These are phyloP conservation scores for Cladosporium velox DNA, from an alignment of 2,329 filamentous ascomycete genomes.

Conservation along the genomic window DNA sequence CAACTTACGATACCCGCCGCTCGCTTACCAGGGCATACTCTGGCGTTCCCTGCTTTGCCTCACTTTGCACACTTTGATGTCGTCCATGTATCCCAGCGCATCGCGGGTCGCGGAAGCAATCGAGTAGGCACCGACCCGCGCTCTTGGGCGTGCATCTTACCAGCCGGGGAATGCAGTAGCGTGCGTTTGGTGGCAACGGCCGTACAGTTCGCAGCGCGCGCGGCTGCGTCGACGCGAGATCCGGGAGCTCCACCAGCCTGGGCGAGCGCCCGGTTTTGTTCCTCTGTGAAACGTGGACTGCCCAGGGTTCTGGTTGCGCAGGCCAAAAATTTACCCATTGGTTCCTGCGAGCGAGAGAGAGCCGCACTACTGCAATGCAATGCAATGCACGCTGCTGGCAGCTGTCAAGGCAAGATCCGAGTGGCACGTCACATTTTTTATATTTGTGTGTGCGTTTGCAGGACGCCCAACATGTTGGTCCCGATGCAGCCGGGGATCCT, in stretches of 20 bases:
- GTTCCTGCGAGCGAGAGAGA: neutral
- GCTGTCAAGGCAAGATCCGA: neutral
- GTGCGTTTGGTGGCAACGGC: slow-evolving; percentile 17
- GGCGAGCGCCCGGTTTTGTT: slow-evolving; percentile 10
- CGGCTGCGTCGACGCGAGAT: slow-evolving; percentile 9
- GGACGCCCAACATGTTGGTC: neutral
- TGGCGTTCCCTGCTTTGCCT: neutral
- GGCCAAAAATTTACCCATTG: neutral
- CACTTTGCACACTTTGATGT: slow-evolving; percentile 7
- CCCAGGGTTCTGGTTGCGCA: slow-evolving; percentile 1
- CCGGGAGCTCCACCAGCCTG: slow-evolving; percentile 7
- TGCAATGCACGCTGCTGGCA: neutral
- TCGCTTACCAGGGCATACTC: slow-evolving; percentile 1
- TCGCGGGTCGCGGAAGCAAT: slow-evolving; percentile 17
- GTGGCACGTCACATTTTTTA: neutral
- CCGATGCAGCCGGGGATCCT: neutral
- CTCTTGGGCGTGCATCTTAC: slow-evolving; percentile 18
- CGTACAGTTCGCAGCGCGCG: slow-evolving; percentile 19
- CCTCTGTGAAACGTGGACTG: slow-evolving; percentile 19
- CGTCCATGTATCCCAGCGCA: slow-evolving; percentile 9
- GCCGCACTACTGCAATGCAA: neutral
- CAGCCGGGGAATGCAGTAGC: slow-evolving; percentile 18
- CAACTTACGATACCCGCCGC: neutral
- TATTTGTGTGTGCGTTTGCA: neutral
- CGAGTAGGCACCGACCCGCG: slow-evolving; percentile 9